Percentiles rank a stretch among this genome's conserved stretches.
phyloP scores from a whole-genome alignment of 257 asterid genomes.

The Solanum dulcamara region DNA sequence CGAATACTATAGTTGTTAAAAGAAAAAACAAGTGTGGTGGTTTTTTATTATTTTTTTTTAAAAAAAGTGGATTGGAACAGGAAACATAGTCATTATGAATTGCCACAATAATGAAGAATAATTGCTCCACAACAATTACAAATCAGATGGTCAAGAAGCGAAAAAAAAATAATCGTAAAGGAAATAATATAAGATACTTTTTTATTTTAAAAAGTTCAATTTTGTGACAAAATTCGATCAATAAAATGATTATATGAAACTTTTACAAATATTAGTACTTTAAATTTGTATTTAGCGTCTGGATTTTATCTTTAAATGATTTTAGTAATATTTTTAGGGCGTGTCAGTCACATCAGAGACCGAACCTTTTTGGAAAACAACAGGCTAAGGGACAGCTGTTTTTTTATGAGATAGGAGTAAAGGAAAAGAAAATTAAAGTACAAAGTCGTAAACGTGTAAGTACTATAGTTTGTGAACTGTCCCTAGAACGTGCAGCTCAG shows the following conservation, averaged over 20 bases:
- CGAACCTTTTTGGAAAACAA: background rate
- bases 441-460: background rate
- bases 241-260: background rate
- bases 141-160: background rate
- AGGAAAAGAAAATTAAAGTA: background rate
- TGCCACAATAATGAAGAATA: background rate
- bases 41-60: too few species aligned
- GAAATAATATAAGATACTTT: background rate
- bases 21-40: background rate
- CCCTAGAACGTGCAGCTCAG: background rate
- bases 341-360: background rate
- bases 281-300: background rate
- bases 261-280: background rate
- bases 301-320: background rate
- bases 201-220: background rate
- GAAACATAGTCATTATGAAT: background rate
- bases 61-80: background rate
- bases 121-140: background rate
- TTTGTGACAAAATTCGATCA: background rate
- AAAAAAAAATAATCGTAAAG: background rate
- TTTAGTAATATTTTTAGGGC: background rate
- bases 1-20: background rate
- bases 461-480: background rate
- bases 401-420: background rate
- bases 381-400: background rate